Evolutionary conservation across 2,329 filamentous ascomycete species (phyloP), one percentile per base, ranked within the genome.

Genomic region (Colletotrichum lupini): DNA sequence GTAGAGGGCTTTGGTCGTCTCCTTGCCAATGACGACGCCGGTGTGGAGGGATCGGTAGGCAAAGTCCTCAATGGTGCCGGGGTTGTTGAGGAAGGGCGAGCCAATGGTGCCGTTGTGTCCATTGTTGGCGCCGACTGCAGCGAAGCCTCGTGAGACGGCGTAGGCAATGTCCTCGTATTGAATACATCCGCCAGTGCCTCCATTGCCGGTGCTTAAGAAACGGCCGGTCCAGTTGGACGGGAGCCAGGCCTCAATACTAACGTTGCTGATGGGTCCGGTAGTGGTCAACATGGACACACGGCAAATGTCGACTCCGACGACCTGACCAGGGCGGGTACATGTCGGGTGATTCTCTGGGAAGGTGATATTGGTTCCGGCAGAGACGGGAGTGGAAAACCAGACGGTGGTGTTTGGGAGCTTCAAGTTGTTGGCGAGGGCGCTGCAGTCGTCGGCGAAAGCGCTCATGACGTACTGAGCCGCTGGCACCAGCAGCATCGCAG

Each of bases 1-100:
- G 46, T 91, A 91, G 78, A 88, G 90, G 0, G 80, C 77, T n/a
- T 84, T 76, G 2, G 83, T 82, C 24, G 90, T 79, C 19, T 83
- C 70, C 77, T 89, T 91, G 11, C 85, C 87, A 35, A 73, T 30
- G 32, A 73, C 71, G 3, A 73, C 71, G 19, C 86, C 87, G 1
- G 84, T 69, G 60, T 76, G 75, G 7, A 75, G 66, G 2, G 75
- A 56, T 32, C 78, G 75, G 60, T 80, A 82, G 4, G 79, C 80
- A 26, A 82, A 85, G 62, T 86, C 83, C 32, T 79, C 75, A 3
- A 84, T 62, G 1, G 81, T 76, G 19, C 84, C 83, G 0, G 81
- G 78, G 24, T 84, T 82, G 37, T 82, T 72, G 66, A 83, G 78
- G 58, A 82, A 82, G 0, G 79, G 72, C 57, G 74, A 64, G 7